Base-by-base conservation (phyloP, 768 basidiomycete genomes). In the Russula griseocarnosa region DNA sequence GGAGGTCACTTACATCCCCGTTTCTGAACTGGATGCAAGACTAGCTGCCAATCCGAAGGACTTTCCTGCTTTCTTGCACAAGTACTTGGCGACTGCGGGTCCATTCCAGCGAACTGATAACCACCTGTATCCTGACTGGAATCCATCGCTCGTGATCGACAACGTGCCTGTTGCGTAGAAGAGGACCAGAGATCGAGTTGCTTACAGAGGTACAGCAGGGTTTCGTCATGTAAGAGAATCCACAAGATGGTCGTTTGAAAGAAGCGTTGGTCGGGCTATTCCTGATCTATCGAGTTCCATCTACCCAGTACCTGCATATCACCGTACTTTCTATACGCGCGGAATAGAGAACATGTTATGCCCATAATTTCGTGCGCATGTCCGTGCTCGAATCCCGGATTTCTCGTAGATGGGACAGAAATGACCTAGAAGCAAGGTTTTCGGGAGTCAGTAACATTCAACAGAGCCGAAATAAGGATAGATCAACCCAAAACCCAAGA, bases 61-160 rank as follows among this genome's bases (percentile, higher is more conserved):
- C 32, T 28, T 66, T 20, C 20, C 22, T 20, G 24, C 59, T 20
- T 11, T 24, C 47, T 22, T 70, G 24, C 60, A 61, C 22, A 58
- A 42, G 30, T 8, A 13, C 38, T 70, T 38, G 52, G 69, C 69
- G 7, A 57, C 64, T 20, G 49, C 42, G 0, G 69, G 65, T 3
- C 57, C 52, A 3, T 38, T 60, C 30, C 47, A 22, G 13, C 32
- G 16, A 22, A 59, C 66, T 6, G 60, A 66, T 44, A 69, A 67
- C 16, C 32, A 60, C 13, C 40, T 58, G n/a, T 71, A 52, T 40
- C 69, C 70, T 18, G 52, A 62, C 22, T 70, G 67, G 67, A 70
- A 70, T 20, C 70, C 70, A 18, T 61, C 59, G 14, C 51, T 46
- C 6, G 65, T 62, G 5, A 10, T 64, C 2, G 69, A 69, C 20